Percentiles rank a stretch among this genome's conserved stretches.
Evolutionary conservation across 108 stramenopile genomes (phyloP).

Genomic region (Discostella pseudostelligera): DNA sequence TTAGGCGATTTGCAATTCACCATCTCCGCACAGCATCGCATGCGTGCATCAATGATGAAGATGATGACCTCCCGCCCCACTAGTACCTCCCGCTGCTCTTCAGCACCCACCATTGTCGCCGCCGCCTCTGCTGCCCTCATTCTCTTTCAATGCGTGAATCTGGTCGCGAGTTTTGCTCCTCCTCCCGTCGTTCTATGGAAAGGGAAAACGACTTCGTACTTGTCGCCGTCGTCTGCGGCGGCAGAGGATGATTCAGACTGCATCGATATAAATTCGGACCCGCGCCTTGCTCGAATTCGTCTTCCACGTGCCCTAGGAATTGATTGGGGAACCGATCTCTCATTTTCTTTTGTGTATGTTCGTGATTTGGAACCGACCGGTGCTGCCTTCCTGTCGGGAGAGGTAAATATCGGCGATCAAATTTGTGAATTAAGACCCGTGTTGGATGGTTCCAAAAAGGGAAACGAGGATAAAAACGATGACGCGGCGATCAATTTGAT

Average conservation of each 20-base stretch:
- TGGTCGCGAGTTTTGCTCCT: no score
- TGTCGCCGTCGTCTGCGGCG: no score
- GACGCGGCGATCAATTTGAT: constrained; percentile 53
- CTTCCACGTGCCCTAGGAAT: constrained; percentile 86
- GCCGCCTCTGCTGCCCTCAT: no score
- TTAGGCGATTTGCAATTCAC: no score
- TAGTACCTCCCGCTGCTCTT: no score
- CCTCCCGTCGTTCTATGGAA: no score
- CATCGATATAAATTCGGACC: constrained; percentile 65
- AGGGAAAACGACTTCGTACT: no score
- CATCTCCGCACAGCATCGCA: no score
- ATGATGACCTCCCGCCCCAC: no score
- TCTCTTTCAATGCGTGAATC: no score
- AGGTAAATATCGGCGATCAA: constrained; percentile 77
- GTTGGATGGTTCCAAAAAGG: constrained; percentile 2
- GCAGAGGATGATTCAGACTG: neutral
- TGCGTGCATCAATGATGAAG: no score
- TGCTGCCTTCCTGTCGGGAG: constrained; percentile 64
- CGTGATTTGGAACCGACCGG: constrained; percentile 81
- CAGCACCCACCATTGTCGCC: no score
- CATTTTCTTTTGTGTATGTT: constrained; percentile 92
- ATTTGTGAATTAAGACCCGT: constrained; percentile 75
- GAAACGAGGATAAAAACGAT: constrained; percentile 18
- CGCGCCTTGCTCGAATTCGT: constrained; percentile 67
- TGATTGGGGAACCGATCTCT: constrained; percentile 92